These are phyloP conservation scores for Buxus sempervirens DNA, from an alignment of 164 flowering plant species.

Conservation along the genomic window DNA sequence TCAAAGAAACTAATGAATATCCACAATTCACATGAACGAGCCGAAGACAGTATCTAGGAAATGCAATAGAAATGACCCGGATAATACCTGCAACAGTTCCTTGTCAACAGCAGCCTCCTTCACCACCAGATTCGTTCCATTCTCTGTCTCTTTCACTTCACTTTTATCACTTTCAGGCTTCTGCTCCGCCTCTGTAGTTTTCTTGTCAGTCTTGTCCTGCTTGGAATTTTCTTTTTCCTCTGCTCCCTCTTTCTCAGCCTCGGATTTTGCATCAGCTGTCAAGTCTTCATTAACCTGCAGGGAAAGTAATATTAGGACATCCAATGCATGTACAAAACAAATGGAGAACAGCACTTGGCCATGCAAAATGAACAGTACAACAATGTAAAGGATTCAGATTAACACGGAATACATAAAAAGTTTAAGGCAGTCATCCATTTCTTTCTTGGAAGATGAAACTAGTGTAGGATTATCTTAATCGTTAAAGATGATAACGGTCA, in stretches of 20 bases:
- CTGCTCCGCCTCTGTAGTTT: slow-evolving; percentile 23
- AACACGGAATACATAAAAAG: too few relatives aligned
- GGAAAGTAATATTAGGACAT: slow-evolving; percentile 3
- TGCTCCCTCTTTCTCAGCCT: slow-evolving; percentile 23
- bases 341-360: not conserved
- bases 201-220: slow-evolving; percentile 15
- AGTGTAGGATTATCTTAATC: too few relatives aligned
- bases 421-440: too few relatives aligned
- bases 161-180: slow-evolving; percentile 17
- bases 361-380: not conserved
- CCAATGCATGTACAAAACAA: not conserved
- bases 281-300: slow-evolving; percentile 30
- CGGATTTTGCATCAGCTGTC: slow-evolving; percentile 23
- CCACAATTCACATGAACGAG: not conserved
- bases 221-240: slow-evolving; percentile 22
- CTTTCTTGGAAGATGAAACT: not conserved
- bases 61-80: not conserved
- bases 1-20: not conserved
- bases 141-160: slow-evolving; percentile 20
- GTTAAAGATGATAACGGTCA: too few relatives aligned
- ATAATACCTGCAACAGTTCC: slow-evolving; percentile 66
- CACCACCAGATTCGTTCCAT: slow-evolving; percentile 25
- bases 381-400: not conserved
- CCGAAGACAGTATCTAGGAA: not conserved
- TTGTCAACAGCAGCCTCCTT: slow-evolving; percentile 50